phyloP scores from a whole-genome alignment of 2,329 filamentous ascomycete species.

The Mariannaea sp. region DNA sequence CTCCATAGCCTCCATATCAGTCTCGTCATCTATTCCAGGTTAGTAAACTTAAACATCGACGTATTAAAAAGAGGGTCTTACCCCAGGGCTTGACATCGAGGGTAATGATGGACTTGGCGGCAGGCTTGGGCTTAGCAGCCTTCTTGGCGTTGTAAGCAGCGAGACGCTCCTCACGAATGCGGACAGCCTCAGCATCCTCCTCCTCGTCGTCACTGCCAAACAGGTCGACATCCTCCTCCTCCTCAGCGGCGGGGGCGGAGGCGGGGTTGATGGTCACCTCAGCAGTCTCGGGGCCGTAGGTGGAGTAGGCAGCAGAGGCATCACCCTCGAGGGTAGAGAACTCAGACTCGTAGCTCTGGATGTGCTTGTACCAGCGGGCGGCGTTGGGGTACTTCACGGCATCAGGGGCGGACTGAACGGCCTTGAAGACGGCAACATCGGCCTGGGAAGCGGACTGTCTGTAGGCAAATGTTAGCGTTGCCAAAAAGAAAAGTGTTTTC shows the following conservation, averaged over 20 bases:
- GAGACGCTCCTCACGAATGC: constrained; percentile 84
- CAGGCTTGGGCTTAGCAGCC: constrained; percentile 86
- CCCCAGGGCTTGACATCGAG: constrained; percentile 99
- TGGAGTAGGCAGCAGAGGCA: constrained; percentile 83
- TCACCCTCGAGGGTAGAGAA: constrained; percentile 91
- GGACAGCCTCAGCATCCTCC: constrained; percentile 85
- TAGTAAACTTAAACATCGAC: constrained; percentile 23
- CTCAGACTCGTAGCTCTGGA: constrained; percentile 88
- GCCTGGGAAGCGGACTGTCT: constrained; percentile 80
- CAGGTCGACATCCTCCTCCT: constrained; percentile 82
- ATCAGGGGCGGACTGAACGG: constrained; percentile 74
- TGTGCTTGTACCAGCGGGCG: constrained; percentile 99
- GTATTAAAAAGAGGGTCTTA: constrained; percentile 54
- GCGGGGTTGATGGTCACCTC: constrained; percentile 84
- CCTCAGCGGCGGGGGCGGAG: constrained; percentile 60
- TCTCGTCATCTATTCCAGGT: constrained; percentile 76
- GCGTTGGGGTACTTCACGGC: constrained; percentile 89
- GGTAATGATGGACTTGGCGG: constrained; percentile 95
- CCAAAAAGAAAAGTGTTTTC: background rate
- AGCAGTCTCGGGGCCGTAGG: constrained; percentile 84
- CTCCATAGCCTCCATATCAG: constrained; percentile 84
- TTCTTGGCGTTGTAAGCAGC: constrained; percentile 98
- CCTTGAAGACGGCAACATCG: constrained; percentile 95
- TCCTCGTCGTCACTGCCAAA: constrained; percentile 95
- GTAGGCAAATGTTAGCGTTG: constrained; percentile 27